Conservation (phyloP, 2,329 filamentous ascomycete species). For the Curvularia verruculosa region DNA sequence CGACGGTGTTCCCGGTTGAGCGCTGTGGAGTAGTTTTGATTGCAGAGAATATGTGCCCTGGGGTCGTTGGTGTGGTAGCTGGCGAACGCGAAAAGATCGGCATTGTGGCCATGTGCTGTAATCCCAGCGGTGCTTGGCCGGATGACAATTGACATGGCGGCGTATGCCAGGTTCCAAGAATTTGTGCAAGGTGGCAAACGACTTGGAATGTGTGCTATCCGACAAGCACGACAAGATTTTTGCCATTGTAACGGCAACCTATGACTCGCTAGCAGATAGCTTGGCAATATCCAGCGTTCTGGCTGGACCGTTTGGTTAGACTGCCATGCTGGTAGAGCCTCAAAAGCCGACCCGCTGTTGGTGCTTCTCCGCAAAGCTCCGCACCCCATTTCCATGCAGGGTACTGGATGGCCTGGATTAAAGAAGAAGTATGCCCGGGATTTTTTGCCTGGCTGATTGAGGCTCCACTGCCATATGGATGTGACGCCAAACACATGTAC, state of each 20-base stretch:
- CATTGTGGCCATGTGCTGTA: slow-evolving; percentile 28
- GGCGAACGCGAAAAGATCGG: not conserved
- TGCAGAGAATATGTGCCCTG: not conserved
- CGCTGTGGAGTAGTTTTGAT: slow-evolving; percentile 11
- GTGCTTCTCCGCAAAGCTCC: slow-evolving; percentile 69
- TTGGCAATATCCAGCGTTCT: slow-evolving; percentile 73
- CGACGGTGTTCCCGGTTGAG: slow-evolving; percentile 37
- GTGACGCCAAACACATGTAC: slow-evolving; percentile 74
- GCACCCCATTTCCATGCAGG: slow-evolving; percentile 73
- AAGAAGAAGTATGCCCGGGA: slow-evolving; percentile 37
- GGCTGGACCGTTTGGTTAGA: slow-evolving; percentile 72
- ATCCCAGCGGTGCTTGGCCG: slow-evolving; percentile 37
- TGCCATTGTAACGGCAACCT: slow-evolving; percentile 85
- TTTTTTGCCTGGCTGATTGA: slow-evolving; percentile 60
- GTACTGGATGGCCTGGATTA: slow-evolving; percentile 72
- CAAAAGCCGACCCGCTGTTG: slow-evolving; percentile 75
- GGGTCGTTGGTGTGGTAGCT: not conserved
- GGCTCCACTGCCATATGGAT: slow-evolving; percentile 75
- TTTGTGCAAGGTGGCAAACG: slow-evolving; percentile 73
- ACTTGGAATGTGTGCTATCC: slow-evolving; percentile 74
- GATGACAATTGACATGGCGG: not conserved
- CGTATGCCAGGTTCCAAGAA: slow-evolving; percentile 61
- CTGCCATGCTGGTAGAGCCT: slow-evolving; percentile 73
- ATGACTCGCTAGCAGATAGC: slow-evolving; percentile 80
- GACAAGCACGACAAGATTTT: slow-evolving; percentile 82